A percentile compares a stretch with the other conserved stretches of the same genome.
phyloP scores from a whole-genome alignment of 1,284 basidiomycete species.

The Apiotrichum montevideense region DNA sequence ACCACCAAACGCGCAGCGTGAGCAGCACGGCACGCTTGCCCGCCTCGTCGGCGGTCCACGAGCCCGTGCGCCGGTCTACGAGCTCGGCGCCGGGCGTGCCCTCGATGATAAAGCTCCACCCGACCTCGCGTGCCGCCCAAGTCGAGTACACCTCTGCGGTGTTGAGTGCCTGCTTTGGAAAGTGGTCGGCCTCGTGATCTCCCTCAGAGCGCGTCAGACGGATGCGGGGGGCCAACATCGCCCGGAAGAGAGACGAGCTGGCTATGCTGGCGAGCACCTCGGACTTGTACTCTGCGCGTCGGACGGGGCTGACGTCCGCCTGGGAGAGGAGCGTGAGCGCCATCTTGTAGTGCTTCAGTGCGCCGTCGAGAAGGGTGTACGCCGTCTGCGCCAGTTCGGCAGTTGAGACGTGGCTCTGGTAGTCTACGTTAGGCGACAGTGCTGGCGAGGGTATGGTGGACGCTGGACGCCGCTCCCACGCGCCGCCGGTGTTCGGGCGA shows the following conservation, averaged over 20 bases:
- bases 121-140: conserved; percentile 46
- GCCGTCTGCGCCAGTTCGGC: conserved; percentile 33
- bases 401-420: conserved; percentile 24
- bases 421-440: conserved; percentile 22
- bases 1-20: conserved; percentile 42
- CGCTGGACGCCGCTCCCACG: conserved; percentile 38
- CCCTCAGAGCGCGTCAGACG: conserved; percentile 10
- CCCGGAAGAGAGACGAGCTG: conserved; percentile 34
- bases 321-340: conserved; percentile 34
- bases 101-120: conserved; percentile 46
- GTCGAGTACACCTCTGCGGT: conserved; percentile 46
- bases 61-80: conserved; percentile 36
- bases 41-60: conserved; percentile 37
- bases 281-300: conserved; percentile 32
- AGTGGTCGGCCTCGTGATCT: conserved; percentile 1
- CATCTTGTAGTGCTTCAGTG: conserved; percentile 42
- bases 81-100: conserved; percentile 32
- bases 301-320: conserved; percentile 25
- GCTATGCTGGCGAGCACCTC: conserved; percentile 37
- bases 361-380: conserved; percentile 36
- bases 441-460: background rate
- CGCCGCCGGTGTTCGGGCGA: conserved; percentile 20
- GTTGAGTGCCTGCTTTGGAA: conserved; percentile 23
- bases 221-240: conserved; percentile 29
- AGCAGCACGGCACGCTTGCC: conserved; percentile 41